Percentiles rank a stretch among this genome's conserved stretches.
phyloP scores from a whole-genome alignment of 768 basidiomycete species.

The Rhodocollybia butyracea region DNA sequence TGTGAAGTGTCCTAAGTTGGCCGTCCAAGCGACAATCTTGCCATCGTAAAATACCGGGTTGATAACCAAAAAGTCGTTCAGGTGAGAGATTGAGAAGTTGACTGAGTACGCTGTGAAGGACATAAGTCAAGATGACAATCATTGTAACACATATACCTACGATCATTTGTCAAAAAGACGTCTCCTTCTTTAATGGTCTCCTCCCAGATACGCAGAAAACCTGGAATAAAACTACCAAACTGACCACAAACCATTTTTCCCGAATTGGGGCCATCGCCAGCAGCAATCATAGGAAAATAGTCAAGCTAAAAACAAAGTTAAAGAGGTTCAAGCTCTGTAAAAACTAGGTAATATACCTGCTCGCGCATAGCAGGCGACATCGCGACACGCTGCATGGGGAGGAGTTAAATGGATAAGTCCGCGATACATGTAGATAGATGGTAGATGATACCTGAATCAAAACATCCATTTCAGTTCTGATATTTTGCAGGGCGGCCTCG shows the following conservation, averaged over 20 bases:
- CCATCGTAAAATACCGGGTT: constrained; percentile 23
- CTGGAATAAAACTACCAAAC: constrained; percentile 28
- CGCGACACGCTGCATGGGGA: constrained; percentile 11
- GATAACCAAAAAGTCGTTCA: constrained; percentile 28
- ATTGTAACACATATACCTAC: constrained; percentile 16
- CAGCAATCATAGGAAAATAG: constrained; percentile 28
- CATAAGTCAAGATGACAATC: not conserved
- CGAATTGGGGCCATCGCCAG: constrained; percentile 22
- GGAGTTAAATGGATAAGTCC: too few relatives aligned
- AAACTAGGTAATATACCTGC: not conserved
- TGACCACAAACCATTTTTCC: constrained; percentile 28
- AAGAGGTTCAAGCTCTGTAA: too few relatives aligned
- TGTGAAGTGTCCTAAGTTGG: constrained; percentile 27
- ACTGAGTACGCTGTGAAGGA: not conserved
- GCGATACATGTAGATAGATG: too few relatives aligned
- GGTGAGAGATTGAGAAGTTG: constrained; percentile 22
- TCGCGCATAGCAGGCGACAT: constrained; percentile 6
- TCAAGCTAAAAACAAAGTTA: constrained; percentile 14
- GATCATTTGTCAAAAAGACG: constrained; percentile 27
- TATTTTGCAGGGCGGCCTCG: constrained; percentile 21
- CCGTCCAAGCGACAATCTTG: constrained; percentile 26
- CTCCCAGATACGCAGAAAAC: constrained; percentile 25
- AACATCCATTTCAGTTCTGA: constrained; percentile 25
- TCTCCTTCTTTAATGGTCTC: constrained; percentile 27
- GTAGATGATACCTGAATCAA: too few relatives aligned